phyloP scores from a whole-genome alignment of 2,329 filamentous ascomycete species.

The Helotiales sp. region DNA sequence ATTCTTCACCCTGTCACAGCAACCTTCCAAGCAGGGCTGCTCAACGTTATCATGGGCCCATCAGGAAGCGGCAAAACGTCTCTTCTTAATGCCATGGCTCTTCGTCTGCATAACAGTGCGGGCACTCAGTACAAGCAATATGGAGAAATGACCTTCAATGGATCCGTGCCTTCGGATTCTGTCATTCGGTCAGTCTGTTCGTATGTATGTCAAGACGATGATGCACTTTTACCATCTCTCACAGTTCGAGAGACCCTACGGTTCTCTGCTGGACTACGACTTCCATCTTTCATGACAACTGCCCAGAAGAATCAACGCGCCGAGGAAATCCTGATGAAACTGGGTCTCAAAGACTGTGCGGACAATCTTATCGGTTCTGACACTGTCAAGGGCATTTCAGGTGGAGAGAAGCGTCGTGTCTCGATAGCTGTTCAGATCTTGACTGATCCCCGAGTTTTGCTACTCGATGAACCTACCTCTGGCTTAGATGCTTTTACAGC shows the following conservation, averaged over 20 bases:
- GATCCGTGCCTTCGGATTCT: conserved; percentile 66
- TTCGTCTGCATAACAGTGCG: conserved; percentile 65
- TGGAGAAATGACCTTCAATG: conserved; percentile 73
- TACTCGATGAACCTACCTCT: conserved; percentile 78
- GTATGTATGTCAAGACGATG: conserved; percentile 80
- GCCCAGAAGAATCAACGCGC: conserved; percentile 70
- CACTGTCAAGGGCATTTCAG: conserved; percentile 77
- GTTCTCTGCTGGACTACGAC: conserved; percentile 72
- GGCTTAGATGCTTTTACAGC: conserved; percentile 81
- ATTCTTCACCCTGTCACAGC: conserved; percentile 72
- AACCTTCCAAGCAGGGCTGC: conserved; percentile 67
- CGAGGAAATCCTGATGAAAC: conserved; percentile 73
- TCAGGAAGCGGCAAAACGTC: conserved; percentile 80
- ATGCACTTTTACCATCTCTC: conserved; percentile 73
- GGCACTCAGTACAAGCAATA: conserved; percentile 65
- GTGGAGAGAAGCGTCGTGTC: conserved; percentile 78
- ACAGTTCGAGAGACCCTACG: conserved; percentile 77
- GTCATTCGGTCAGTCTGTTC: conserved; percentile 76
- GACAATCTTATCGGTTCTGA: conserved; percentile 76
- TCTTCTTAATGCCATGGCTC: conserved; percentile 73
- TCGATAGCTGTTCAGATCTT: conserved; percentile 80
- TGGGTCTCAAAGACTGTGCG: conserved; percentile 79
- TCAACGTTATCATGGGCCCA: conserved; percentile 83
- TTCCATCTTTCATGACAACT: conserved; percentile 72
- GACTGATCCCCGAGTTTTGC: conserved; percentile 72